Evolutionary conservation across 192 early-diverging fungal genomes (phyloP).

Genomic region (Backusella macrospora): DNA sequence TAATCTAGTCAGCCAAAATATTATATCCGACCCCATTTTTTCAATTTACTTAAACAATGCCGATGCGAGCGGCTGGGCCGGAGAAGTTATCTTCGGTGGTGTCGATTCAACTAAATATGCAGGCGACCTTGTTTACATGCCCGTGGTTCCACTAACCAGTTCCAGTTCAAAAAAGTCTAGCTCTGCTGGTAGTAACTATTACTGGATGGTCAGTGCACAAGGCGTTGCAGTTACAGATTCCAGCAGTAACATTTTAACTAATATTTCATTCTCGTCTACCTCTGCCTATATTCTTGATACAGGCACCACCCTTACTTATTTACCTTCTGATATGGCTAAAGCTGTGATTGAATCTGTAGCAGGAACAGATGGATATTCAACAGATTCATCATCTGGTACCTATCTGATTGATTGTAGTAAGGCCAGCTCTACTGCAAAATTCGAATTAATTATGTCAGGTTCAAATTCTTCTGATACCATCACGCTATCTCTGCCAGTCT

Average conservation of each 20-base stretch:
- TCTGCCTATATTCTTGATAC: conserved; percentile 18
- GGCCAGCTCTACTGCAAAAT: conserved; percentile 14
- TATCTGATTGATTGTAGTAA: conserved; percentile 23
- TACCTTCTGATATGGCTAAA: neutral
- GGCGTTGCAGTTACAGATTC: conserved; percentile 15
- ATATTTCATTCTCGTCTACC: neutral
- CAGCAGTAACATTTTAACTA: neutral
- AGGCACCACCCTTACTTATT: conserved; percentile 17
- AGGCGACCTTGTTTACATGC: conserved; percentile 45
- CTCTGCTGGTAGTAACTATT: neutral
- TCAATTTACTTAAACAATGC: conserved; percentile 16
- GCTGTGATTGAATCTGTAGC: neutral
- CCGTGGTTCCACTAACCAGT: conserved; percentile 16
- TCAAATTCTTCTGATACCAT: neutral
- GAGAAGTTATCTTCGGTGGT: conserved; percentile 50
- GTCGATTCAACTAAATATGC: conserved; percentile 45
- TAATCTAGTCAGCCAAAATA: conserved; percentile 11
- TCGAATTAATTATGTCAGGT: conserved; percentile 11
- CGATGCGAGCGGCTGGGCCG: conserved; percentile 8
- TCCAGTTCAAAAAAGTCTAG: neutral
- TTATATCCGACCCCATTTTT: conserved; percentile 15
- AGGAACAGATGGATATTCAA: conserved; percentile 10
- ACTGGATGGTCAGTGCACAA: conserved; percentile 31
- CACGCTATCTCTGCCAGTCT: neutral
- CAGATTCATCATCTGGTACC: neutral